phyloP scores from a whole-genome alignment of 2,329 filamentous ascomycete genomes.

The Colletotrichum acutatum region DNA sequence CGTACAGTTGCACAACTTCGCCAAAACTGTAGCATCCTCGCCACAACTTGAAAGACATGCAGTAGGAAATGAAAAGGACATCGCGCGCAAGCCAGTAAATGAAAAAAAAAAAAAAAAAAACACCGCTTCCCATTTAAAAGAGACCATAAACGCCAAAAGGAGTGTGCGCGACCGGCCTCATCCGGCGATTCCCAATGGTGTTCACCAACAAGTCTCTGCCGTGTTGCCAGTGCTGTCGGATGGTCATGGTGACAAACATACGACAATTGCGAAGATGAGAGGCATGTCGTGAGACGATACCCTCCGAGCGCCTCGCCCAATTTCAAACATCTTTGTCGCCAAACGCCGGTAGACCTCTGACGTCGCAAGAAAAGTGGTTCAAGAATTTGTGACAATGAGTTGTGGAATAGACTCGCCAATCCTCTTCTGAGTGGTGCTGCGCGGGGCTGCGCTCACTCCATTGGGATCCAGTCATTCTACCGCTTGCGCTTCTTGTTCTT shows the following conservation, averaged over 20 bases:
- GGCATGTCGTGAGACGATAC: not conserved
- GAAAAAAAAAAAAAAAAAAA: conserved; percentile 9
- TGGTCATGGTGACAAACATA: conserved; percentile 21
- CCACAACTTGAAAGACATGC: conserved; percentile 6
- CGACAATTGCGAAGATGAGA: not conserved
- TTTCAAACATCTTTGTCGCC: not conserved
- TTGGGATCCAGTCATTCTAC: conserved; percentile 45
- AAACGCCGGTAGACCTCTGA: conserved; percentile 9
- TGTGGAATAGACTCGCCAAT: not conserved
- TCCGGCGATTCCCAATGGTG: conserved; percentile 30
- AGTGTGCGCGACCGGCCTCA: conserved; percentile 33
- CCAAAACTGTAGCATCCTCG: conserved; percentile 19
- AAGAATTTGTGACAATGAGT: not conserved
- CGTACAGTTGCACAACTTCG: conserved; percentile 34
- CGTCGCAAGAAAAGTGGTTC: conserved; percentile 17
- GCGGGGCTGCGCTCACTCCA: not conserved
- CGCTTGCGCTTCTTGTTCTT: conserved; percentile 73
- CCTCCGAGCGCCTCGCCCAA: not conserved
- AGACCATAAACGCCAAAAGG: conserved; percentile 34
- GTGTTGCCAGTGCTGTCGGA: conserved; percentile 25
- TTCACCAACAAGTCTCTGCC: not conserved
- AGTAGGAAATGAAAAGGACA: conserved; percentile 6
- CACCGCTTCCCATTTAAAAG: conserved; percentile 30
- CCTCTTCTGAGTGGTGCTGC: not conserved
- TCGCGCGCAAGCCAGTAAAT: conserved; percentile 17